Percentiles rank a stretch among this genome's conserved stretches.
These are phyloP conservation scores for Rhododendron vialii DNA, from an alignment of 148 eudicot species.

Conservation along the genomic window DNA sequence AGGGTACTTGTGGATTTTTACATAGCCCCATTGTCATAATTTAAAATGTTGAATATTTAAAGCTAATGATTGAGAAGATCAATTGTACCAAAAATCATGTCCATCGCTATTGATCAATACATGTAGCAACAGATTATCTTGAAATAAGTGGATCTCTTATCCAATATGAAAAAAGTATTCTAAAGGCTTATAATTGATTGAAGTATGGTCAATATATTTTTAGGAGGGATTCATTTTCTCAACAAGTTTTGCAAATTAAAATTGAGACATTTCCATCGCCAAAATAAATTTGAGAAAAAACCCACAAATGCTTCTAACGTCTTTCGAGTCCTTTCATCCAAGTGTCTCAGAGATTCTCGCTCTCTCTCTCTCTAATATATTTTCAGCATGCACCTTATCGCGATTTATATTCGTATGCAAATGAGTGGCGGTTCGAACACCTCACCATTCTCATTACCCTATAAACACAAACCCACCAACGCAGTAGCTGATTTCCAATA, in stretches of 20 bases:
- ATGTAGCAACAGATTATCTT: too few relatives aligned
- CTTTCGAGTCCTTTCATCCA: neutral
- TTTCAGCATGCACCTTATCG: neutral
- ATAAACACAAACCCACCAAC: neutral
- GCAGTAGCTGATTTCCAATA: neutral
- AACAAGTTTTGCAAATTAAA: neutral
- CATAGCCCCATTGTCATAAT: too few relatives aligned
- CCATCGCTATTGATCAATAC: neutral
- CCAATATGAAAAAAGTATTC: too few relatives aligned
- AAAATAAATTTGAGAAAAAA: neutral
- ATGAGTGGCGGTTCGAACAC: neutral
- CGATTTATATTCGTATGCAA: neutral
- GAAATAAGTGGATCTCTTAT: neutral
- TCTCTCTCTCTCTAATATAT: neutral
- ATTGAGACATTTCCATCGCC: neutral
- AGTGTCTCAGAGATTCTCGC: neutral
- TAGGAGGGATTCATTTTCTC: neutral
- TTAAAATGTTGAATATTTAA: too few relatives aligned
- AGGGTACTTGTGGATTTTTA: neutral
- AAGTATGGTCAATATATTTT: too few relatives aligned
- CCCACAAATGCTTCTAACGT: too few relatives aligned
- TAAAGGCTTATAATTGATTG: too few relatives aligned
- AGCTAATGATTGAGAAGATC: neutral
- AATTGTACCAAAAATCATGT: neutral
- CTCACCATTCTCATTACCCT: neutral